Evolutionary conservation across 2,329 filamentous ascomycete genomes (phyloP).

Genomic region (Colletotrichum sidae): DNA sequence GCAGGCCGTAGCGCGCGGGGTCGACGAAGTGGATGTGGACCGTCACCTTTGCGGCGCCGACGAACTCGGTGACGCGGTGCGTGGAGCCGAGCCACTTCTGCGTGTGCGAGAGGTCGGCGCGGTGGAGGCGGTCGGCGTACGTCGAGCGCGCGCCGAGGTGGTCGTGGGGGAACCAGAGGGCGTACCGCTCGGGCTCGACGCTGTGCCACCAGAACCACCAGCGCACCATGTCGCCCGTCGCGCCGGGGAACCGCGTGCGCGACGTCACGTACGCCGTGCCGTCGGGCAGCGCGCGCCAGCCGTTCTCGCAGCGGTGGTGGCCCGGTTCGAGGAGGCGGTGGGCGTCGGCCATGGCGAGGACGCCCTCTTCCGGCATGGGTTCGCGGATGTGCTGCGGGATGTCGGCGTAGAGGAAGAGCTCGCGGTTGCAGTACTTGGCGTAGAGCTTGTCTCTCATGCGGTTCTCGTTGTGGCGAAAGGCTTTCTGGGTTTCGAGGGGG

Average conservation of each 20-base stretch:
- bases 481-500: constrained; percentile 20
- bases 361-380: constrained; percentile 16
- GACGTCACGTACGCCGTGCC: constrained; percentile 30
- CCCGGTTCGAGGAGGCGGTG: constrained; percentile 27
- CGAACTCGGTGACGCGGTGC: constrained; percentile 33
- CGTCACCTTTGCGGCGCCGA: constrained; percentile 27
- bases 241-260: constrained; percentile 29
- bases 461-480: constrained; percentile 24
- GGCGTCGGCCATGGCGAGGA: constrained; percentile 8
- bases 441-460: constrained; percentile 24
- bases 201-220: constrained; percentile 38
- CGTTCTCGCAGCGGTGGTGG: constrained; percentile 28
- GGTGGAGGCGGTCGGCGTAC: constrained; percentile 30
- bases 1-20: constrained; percentile 28
- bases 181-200: constrained; percentile 34
- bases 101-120: constrained; percentile 30
- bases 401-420: constrained; percentile 29
- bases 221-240: constrained; percentile 32
- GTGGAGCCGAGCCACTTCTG: constrained; percentile 35
- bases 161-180: constrained; percentile 34
- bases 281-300: constrained; percentile 26
- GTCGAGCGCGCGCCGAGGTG: constrained; percentile 22
- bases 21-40: constrained; percentile 32
- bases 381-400: constrained; percentile 29
- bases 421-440: constrained; percentile 23